Percentiles rank a stretch among this genome's conserved stretches.
phyloP scores from a whole-genome alignment of 1,284 basidiomycete species.

The Ustilago crameri region DNA sequence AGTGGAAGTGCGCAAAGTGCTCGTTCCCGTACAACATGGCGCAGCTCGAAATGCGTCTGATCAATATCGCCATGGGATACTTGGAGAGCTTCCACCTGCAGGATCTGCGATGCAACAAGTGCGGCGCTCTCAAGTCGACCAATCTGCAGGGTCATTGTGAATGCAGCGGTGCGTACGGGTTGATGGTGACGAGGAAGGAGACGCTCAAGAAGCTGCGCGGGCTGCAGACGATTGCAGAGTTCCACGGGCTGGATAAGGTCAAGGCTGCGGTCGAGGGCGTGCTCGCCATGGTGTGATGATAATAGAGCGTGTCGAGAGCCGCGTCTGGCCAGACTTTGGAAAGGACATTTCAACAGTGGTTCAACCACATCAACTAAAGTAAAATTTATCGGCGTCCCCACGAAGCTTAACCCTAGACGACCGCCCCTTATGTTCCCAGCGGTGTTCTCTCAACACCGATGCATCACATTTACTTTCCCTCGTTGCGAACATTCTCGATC shows the following conservation, averaged over 20 bases:
- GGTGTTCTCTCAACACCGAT: no score
- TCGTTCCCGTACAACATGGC: slow-evolving; percentile 86
- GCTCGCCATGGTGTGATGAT: slow-evolving; percentile 15
- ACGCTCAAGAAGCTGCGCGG: slow-evolving; percentile 49
- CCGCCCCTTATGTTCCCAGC: no score
- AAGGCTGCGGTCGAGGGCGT: slow-evolving; percentile 17
- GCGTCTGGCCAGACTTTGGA: not conserved
- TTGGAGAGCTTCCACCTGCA: slow-evolving; percentile 86
- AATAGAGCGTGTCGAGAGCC: no score
- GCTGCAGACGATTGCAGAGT: slow-evolving; percentile 51
- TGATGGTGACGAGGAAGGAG: slow-evolving; percentile 55
- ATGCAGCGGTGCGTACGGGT: slow-evolving; percentile 76
- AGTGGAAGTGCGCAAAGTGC: slow-evolving; percentile 73
- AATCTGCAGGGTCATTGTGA: slow-evolving; percentile 85
- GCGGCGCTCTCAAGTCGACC: slow-evolving; percentile 86
- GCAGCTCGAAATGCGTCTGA: slow-evolving; percentile 85
- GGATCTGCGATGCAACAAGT: slow-evolving; percentile 82
- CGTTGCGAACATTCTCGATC: no score
- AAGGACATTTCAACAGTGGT: no score
- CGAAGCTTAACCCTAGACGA: no score
- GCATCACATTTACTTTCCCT: no score
- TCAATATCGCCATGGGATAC: slow-evolving; percentile 79
- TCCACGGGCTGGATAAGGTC: slow-evolving; percentile 35
- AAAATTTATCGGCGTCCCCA: no score
- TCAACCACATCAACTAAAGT: no score